A percentile compares a stretch with the other conserved stretches of the same genome.
Conservation (phyloP, 2,329 filamentous ascomycete genomes). For the Colletotrichum salicis region DNA sequence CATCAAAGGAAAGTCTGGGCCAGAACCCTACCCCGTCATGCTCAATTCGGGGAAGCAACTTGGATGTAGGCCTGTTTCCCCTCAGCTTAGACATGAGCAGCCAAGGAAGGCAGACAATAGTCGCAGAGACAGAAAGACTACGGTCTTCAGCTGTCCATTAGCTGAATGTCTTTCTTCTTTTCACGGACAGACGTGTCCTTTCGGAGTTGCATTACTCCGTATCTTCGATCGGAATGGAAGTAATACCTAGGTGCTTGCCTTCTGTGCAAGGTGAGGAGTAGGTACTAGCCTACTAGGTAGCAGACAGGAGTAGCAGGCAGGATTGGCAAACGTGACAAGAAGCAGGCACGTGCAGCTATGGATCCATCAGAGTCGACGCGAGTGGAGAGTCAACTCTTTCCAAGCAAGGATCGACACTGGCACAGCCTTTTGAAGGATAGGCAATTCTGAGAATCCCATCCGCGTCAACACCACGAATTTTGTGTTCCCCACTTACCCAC, state of each 20-base stretch:
- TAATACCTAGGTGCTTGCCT: no score
- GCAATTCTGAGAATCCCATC: constrained; percentile 26
- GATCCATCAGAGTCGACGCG: neutral
- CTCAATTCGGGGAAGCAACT: no score
- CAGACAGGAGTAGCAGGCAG: no score
- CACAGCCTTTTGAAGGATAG: constrained; percentile 5
- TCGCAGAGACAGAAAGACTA: neutral
- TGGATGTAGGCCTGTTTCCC: no score
- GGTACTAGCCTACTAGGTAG: no score
- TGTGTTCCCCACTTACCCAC: neutral
- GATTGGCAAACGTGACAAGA: no score
- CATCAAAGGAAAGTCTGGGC: neutral
- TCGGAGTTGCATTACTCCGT: neutral
- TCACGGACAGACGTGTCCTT: neutral
- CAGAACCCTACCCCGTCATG: neutral
- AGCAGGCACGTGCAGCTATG: neutral
- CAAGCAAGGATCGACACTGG: constrained; percentile 12
- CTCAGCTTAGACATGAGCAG: no score
- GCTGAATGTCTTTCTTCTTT: neutral
- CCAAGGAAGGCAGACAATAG: no score
- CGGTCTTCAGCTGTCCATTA: neutral
- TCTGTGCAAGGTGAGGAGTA: no score
- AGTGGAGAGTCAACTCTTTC: neutral
- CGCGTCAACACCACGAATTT: constrained; percentile 7
- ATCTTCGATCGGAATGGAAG: no score